A percentile compares a stretch with the other conserved stretches of the same genome.
Evolutionary conservation across 495 filamentous ascomycete genomes (phyloP).

Genomic region (Lasiosphaeria hispida): DNA sequence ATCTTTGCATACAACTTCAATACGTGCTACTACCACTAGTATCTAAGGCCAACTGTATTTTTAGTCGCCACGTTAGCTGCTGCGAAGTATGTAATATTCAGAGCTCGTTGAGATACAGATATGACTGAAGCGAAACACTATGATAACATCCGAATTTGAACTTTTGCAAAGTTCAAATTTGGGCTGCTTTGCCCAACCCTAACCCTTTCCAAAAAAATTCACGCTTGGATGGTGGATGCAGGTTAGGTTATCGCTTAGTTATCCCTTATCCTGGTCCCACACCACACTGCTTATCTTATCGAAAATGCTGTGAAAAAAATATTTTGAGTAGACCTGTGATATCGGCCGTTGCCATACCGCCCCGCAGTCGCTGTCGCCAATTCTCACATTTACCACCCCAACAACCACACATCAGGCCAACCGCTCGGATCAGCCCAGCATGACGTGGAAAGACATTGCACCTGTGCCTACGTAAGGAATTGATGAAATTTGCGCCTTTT

Average conservation of each 20-base stretch:
- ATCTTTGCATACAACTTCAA: too few species aligned
- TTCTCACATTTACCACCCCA: conserved; percentile 14
- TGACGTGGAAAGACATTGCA: conserved; percentile 65
- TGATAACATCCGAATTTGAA: too few species aligned
- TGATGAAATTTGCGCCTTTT: not conserved
- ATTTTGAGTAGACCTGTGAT: conserved; percentile 21
- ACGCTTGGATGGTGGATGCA: not conserved
- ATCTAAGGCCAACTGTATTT: too few species aligned
- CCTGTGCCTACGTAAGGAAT: conserved; percentile 78
- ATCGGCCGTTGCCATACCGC: conserved; percentile 20
- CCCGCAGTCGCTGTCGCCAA: conserved; percentile 22
- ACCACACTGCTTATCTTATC: conserved; percentile 32
- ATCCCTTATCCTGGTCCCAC: not conserved
- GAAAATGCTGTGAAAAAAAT: conserved; percentile 29
- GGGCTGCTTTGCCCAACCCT: too few species aligned
- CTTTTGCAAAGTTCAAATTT: too few species aligned
- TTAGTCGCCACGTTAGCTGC: too few species aligned
- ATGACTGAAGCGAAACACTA: too few species aligned
- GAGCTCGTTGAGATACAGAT: too few species aligned
- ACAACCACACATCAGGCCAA: conserved; percentile 12
- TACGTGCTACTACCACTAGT: too few species aligned
- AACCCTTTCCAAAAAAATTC: too few species aligned
- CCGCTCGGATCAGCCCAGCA: conserved; percentile 27
- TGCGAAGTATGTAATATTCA: too few species aligned
- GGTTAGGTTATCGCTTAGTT: conserved; percentile 6